phyloP scores from a whole-genome alignment of 2,329 filamentous ascomycete species.

The Ascochyta rabiei region DNA sequence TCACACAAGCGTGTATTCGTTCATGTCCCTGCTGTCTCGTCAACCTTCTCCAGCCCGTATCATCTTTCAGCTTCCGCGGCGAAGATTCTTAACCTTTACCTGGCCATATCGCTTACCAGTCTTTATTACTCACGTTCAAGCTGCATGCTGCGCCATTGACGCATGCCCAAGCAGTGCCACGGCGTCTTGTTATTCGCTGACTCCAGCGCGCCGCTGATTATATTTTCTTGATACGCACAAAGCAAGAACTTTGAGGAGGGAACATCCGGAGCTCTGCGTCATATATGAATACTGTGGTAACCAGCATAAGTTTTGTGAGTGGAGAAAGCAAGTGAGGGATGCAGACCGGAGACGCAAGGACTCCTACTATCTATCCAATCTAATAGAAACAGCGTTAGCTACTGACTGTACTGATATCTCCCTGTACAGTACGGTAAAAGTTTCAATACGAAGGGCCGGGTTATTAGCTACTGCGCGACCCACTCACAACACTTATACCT shows the following conservation, averaged over 20 bases:
- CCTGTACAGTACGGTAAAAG: no score
- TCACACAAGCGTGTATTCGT: no score
- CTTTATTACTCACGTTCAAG: not conserved
- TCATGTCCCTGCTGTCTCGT: not conserved
- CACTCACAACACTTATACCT: no score
- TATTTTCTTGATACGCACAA: constrained; percentile 7
- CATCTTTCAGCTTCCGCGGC: not conserved
- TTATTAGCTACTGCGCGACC: no score
- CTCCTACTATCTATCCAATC: no score
- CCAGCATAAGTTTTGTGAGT: not conserved
- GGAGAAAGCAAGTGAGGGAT: no score
- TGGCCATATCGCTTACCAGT: not conserved
- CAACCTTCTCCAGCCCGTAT: not conserved
- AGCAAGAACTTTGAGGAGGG: constrained; percentile 1
- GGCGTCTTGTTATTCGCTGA: constrained; percentile 2
- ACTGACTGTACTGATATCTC: no score
- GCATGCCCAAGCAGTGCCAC: constrained; percentile 12
- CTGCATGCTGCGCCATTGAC: constrained; percentile 11
- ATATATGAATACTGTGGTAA: not conserved
- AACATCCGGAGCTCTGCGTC: constrained; percentile 16
- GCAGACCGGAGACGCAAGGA: no score
- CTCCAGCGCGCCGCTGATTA: not conserved
- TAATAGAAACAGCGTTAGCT: no score
- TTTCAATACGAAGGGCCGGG: no score
- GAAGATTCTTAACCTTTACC: not conserved